These are phyloP conservation scores for Entonaema liquescens DNA, from an alignment of 495 filamentous ascomycete genomes.

Conservation along the genomic window DNA sequence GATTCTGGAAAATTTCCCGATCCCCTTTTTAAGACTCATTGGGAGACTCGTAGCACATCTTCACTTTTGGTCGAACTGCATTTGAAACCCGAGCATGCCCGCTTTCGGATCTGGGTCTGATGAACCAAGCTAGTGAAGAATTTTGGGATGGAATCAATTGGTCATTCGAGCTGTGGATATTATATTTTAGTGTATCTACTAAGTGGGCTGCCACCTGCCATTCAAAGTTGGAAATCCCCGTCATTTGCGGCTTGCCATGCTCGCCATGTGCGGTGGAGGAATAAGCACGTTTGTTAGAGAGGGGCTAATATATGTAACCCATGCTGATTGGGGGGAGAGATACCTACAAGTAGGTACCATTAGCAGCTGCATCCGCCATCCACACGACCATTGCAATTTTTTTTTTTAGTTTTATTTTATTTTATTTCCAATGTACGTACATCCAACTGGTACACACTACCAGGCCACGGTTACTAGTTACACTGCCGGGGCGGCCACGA, in stretches of 20 bases:
- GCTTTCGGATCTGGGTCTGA: slow-evolving; percentile 37
- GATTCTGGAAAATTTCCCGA: slow-evolving; percentile 23
- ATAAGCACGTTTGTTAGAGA: slow-evolving; percentile 41
- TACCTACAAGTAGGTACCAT: slow-evolving; percentile 30
- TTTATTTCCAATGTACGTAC: not conserved
- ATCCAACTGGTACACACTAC: slow-evolving; percentile 1
- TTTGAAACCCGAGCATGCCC: slow-evolving; percentile 32
- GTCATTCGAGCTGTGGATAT: slow-evolving; percentile 32
- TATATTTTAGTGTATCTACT: slow-evolving; percentile 35
- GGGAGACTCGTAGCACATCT: slow-evolving; percentile 9
- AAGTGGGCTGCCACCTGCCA: slow-evolving; percentile 43
- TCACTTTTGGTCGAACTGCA: slow-evolving; percentile 7
- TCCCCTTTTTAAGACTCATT: slow-evolving; percentile 8
- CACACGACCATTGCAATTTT: slow-evolving; percentile 34
- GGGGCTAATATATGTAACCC: slow-evolving; percentile 8
- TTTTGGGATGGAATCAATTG: slow-evolving; percentile 41
- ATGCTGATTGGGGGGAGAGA: slow-evolving; percentile 26
- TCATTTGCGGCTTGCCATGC: slow-evolving; percentile 43
- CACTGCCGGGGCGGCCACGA: slow-evolving; percentile 44
- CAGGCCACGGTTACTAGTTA: slow-evolving; percentile 26
- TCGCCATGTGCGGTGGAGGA: slow-evolving; percentile 44
- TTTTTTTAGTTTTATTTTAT: slow-evolving; percentile 1
- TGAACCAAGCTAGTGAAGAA: slow-evolving; percentile 34
- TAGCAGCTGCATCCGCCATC: slow-evolving; percentile 32
- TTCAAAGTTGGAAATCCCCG: slow-evolving; percentile 41